Conservation (phyloP, 1,139 yeast genomes). For the Blastobotrys persicus region DNA sequence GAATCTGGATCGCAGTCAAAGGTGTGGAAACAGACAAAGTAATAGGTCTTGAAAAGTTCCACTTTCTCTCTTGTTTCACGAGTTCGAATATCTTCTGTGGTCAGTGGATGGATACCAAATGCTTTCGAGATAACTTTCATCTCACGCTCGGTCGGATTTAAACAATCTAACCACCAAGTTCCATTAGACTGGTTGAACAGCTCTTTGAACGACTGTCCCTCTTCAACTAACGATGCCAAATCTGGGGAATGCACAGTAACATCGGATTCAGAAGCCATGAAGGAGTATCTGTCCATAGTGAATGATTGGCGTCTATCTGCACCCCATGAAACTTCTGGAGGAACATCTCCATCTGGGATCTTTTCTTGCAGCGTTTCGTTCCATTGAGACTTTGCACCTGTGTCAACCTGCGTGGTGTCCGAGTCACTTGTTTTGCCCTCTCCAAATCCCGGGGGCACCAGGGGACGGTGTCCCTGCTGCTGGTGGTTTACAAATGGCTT, state of each 20-base stretch:
- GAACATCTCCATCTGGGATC: conserved; percentile 2
- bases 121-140: conserved; percentile 90
- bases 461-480: conserved; percentile 18
- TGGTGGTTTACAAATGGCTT: conserved; percentile 14
- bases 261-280: conserved; percentile 75
- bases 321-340: conserved; percentile 7
- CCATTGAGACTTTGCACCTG: conserved; percentile 3
- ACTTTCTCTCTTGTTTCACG: conserved; percentile 96
- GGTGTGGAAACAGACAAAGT: conserved; percentile 88
- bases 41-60: conserved; percentile 84
- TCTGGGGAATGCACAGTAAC: conserved; percentile 90
- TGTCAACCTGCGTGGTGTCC: conserved; percentile 15
- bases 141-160: conserved; percentile 93
- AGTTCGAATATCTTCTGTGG: conserved; percentile 90
- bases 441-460: conserved; percentile 20
- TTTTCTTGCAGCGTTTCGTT: conserved; percentile 11
- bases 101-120: conserved; percentile 91
- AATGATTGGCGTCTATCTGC: neutral
- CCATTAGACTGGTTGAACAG: conserved; percentile 63
- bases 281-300: conserved; percentile 63
- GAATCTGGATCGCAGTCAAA: conserved; percentile 57
- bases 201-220: conserved; percentile 62
- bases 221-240: conserved; percentile 66
- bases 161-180: conserved; percentile 80
- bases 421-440: conserved; percentile 6